Evolutionary conservation across 2,329 filamentous ascomycete genomes (phyloP), one percentile per base, ranked within the genome.

Genomic region (Pseudogymnoascus sp.): DNA sequence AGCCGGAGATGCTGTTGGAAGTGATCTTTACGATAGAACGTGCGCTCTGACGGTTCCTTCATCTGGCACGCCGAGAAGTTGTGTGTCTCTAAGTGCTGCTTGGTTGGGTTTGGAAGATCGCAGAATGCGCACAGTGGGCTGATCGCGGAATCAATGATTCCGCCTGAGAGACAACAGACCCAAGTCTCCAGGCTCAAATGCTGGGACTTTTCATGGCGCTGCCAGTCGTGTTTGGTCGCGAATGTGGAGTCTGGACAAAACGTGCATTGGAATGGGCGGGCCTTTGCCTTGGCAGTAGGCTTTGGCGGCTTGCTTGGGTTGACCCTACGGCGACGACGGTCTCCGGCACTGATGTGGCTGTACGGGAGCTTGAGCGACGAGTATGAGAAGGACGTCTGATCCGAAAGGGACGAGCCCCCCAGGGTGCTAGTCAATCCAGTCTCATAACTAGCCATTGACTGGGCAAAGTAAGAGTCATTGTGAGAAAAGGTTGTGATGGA

Each of bases 21-120:
- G 68, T 87, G 84, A 68, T 87, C 84, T 71, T 86, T 86, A 25
- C 84, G 77, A 68, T 84, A 86, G 70, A 86, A 87, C 0, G 82
- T 86, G 37, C 84, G 78, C 63, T 85, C 82, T 53, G 84, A 80
- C 2, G 40, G 23, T 37, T 42, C 82, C 70, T 87, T 87, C 66
- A 86, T 83, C 67, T 84, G 81, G 68, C 85, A 88, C 28, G 78
- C 76, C 36, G 75, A 75, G 70, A 84, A 84, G 66, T 86, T 84
- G 74, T 88, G 85, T 6, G 76, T 77, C 67, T 85, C 83, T 14
- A 86, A 70, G 71, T 88, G 85, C 12, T 82, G 80, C 23, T 76
- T 72, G 6, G 78, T 78, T 0, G 84, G 84, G 61, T 86, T 78
- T 23, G 77, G 68, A 16, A 75, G 75, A 62, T 80, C 79, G 71